phyloP scores from a whole-genome alignment of 129 eudicot genomes.

The Escallonia herrerae region DNA sequence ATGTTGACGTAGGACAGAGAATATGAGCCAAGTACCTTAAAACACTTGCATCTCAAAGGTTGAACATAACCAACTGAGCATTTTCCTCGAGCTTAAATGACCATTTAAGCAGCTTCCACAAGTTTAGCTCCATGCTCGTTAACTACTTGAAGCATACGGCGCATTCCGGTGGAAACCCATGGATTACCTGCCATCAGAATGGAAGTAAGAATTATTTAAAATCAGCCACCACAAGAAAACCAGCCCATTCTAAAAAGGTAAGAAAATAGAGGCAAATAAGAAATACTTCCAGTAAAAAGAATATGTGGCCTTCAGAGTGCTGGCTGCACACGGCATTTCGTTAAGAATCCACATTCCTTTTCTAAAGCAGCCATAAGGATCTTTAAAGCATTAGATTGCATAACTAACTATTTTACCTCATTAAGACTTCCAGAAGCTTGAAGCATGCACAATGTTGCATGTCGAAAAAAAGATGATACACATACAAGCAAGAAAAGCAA shows the following conservation, averaged over 20 bases:
- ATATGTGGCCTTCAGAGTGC: neutral
- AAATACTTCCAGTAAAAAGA: neutral
- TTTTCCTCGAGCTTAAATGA: slow-evolving; percentile 20
- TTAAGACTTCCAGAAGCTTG: neutral
- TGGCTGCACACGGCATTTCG: neutral
- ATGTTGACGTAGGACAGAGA: too few relatives aligned
- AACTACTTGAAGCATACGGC: slow-evolving; percentile 63
- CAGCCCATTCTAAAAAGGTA: too few relatives aligned
- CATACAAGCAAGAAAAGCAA: too few relatives aligned
- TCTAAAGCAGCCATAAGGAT: slow-evolving; percentile 1
- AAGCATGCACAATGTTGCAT: neutral
- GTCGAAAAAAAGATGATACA: neutral
- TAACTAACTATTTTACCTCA: neutral
- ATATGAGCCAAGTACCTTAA: too few relatives aligned
- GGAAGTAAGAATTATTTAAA: slow-evolving; percentile 27
- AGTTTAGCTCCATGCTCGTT: slow-evolving; percentile 35
- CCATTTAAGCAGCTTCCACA: slow-evolving; percentile 32
- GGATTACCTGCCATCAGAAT: slow-evolving; percentile 57
- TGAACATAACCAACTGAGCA: too few relatives aligned
- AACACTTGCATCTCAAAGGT: too few relatives aligned
- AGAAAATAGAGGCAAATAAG: neutral
- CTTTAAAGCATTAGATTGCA: neutral
- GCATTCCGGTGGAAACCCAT: slow-evolving; percentile 50
- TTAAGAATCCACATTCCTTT: neutral
- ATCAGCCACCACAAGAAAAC: neutral